Percentiles rank a stretch among this genome's conserved stretches.
Conservation (phyloP, 176 grass and related monocot genomes). For the Ananas comosus region DNA sequence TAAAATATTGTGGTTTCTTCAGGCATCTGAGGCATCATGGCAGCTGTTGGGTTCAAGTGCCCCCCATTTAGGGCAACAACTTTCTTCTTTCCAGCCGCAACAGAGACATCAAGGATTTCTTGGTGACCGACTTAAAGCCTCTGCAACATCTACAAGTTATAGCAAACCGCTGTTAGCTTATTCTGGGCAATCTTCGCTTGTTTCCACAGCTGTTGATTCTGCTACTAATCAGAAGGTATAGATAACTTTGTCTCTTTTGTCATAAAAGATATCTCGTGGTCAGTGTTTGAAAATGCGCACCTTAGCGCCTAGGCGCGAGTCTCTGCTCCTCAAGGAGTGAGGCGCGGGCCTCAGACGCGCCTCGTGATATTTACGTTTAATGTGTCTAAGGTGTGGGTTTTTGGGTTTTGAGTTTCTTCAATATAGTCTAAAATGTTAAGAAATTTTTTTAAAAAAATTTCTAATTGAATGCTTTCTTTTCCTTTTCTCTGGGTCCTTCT, state of each 20-base stretch:
- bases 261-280: constrained; percentile 1
- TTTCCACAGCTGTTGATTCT: constrained; percentile 40
- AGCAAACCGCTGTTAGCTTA: constrained; percentile 37
- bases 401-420: too few species aligned
- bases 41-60: constrained; percentile 49
- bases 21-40: constrained; percentile 85
- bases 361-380: too few species aligned
- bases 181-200: constrained; percentile 30
- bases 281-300: too few species aligned
- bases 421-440: too few species aligned
- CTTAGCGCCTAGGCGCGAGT: too few species aligned
- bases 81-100: constrained; percentile 62
- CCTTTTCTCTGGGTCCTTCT: too few species aligned
- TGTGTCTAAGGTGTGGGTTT: too few species aligned
- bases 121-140: constrained; percentile 42
- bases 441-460: too few species aligned
- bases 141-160: constrained; percentile 33
- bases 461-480: too few species aligned
- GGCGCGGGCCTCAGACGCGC: too few species aligned
- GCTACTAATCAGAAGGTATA: constrained; percentile 61
- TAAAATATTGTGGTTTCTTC: constrained; percentile 1
- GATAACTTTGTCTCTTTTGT: constrained; percentile 4
- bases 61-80: constrained; percentile 56
- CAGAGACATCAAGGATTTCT: constrained; percentile 76
- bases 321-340: too few species aligned